phyloP scores from a whole-genome alignment of 139 green algal species.

The Ulvella scutata region DNA sequence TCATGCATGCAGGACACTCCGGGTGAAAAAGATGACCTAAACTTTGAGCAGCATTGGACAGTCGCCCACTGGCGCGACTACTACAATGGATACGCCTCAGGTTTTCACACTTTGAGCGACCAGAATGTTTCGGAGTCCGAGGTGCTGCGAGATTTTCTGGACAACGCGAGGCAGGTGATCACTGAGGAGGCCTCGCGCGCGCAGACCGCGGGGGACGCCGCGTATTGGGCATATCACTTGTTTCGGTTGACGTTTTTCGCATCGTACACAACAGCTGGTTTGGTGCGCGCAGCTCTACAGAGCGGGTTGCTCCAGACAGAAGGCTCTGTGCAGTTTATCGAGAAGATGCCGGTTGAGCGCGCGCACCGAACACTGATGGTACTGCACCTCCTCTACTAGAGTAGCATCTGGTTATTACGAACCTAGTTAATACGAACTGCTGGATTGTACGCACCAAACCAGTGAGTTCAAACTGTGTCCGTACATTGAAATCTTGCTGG shows the following conservation, averaged over 20 bases:
- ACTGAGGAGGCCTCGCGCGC: slow-evolving; percentile 10
- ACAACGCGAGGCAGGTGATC: slow-evolving; percentile 6
- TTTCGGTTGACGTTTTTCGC: slow-evolving; percentile 50
- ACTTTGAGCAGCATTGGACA: slow-evolving; percentile 14
- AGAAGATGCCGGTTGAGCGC: background rate
- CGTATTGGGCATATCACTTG: slow-evolving; percentile 65
- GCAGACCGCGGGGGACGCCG: slow-evolving; percentile 12
- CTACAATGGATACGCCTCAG: too few species aligned
- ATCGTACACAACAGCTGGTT: too few species aligned
- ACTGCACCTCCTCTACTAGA: background rate
- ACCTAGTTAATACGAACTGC: background rate
- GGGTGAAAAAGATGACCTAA: slow-evolving; percentile 2
- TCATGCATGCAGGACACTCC: too few species aligned
- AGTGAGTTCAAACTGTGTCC: too few species aligned
- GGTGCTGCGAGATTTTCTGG: slow-evolving; percentile 1
- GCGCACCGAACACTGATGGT: background rate
- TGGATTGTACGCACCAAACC: background rate
- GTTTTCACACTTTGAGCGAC: too few species aligned
- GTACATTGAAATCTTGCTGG: too few species aligned
- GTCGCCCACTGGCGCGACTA: slow-evolving; percentile 12
- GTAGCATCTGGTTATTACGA: background rate
- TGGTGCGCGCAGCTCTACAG: too few species aligned
- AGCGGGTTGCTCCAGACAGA: slow-evolving; percentile 29
- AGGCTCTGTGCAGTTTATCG: background rate
- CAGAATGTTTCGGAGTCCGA: too few species aligned